Base-by-base conservation (phyloP, 306 rosid genomes). In the Rosa rugosa region DNA sequence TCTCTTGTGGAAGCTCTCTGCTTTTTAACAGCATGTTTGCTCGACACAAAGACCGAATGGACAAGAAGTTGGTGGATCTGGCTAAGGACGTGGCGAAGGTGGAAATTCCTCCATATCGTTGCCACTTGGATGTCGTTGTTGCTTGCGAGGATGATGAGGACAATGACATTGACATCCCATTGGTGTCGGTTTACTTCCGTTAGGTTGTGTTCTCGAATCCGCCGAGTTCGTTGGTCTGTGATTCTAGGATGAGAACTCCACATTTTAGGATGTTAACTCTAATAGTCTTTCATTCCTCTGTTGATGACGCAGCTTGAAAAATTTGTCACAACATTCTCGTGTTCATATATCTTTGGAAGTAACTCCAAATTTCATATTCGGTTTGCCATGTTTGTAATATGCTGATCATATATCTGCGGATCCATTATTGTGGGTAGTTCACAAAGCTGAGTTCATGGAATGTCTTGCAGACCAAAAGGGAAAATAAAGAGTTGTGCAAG, bases 61-160 rank as follows among this genome's bases (percentile, higher is more conserved):
- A 91, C 88, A 88, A 81, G 86, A 95, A 85, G 69, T 9, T 95
- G 45, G 97, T 77, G 17, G 94, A 95, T 86, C 84, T 95, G 50
- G 99, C 90, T 20, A 85, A 89, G 85, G 98, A 92, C 0, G 95
- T 92, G 20, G 97, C 98, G 3, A 93, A 88, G 85, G 22, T 88
- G 40, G 97, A 89, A 7, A 80, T 95, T 36, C 97, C 96, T 68
- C 8, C 89, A 8, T 88, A 92, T 80, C 97, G 99, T 44, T 71
- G 80, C 20, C 99, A 92, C 79, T 75, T 92, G 50, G 99, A 95
- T 50, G 90, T 92, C 6, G 97, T 95, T 5, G 99, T 90, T 44
- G 99, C 99, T 11, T 95, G 99, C 0, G 99, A 95, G 89, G 99
- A 95, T 38, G 98, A 95, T 0, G 97, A 93, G 44, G 98, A 91